Evolutionary conservation across 192 early-diverging fungal genomes (phyloP).

Genomic region (Chytriomyces sp.): DNA sequence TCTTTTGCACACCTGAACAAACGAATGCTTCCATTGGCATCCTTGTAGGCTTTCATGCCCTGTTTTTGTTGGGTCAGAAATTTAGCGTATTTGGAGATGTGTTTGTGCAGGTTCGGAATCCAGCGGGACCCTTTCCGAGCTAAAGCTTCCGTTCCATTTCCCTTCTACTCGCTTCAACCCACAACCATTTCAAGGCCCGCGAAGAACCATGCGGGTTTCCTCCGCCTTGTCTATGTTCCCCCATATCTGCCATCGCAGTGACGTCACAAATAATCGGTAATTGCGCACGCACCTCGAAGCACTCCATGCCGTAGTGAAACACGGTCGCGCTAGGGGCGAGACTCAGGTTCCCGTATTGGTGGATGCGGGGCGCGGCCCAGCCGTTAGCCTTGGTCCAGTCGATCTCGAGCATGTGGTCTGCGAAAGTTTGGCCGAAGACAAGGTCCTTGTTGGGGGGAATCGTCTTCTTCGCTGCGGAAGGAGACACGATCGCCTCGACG

Average conservation of each 20-base stretch:
- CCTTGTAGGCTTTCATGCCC: conserved; percentile 66
- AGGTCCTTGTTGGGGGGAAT: conserved; percentile 59
- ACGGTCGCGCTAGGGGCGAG: conserved; percentile 86
- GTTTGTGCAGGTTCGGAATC: too few relatives aligned
- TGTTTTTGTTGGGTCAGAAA: too few relatives aligned
- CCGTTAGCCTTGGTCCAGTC: conserved; percentile 76
- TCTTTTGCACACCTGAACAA: too few relatives aligned
- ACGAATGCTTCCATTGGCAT: conserved; percentile 80
- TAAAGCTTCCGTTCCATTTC: too few relatives aligned
- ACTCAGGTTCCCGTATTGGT: conserved; percentile 78
- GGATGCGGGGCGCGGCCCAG: conserved; percentile 84
- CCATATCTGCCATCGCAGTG: too few relatives aligned
- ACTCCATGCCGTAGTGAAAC: conserved; percentile 93
- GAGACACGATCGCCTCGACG: neutral
- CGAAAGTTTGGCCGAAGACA: conserved; percentile 86
- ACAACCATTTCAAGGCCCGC: too few relatives aligned
- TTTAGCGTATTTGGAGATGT: too few relatives aligned
- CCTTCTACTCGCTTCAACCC: too few relatives aligned
- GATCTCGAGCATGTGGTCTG: conserved; percentile 93
- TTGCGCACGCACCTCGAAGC: conserved; percentile 76
- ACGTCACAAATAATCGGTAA: neutral
- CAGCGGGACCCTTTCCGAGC: too few relatives aligned
- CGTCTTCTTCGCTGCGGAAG: conserved; percentile 37
- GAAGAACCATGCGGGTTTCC: too few relatives aligned
- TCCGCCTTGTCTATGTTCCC: too few relatives aligned